Evolutionary conservation across 306 rosid species (phyloP).

Genomic region (Corylus avellana): DNA sequence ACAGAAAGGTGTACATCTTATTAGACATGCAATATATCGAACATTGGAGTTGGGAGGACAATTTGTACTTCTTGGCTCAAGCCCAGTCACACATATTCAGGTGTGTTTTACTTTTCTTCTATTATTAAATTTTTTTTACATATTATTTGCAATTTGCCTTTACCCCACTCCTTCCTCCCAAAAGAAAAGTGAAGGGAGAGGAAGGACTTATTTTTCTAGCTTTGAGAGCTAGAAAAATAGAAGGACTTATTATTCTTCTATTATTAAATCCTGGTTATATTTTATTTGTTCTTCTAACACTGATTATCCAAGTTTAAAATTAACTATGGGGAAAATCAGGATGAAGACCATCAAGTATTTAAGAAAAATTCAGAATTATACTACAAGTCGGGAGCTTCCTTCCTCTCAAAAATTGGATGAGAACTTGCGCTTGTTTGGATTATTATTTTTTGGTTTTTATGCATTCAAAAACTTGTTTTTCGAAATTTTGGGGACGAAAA

Average conservation of each 20-base stretch:
- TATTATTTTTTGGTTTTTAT: too few species aligned
- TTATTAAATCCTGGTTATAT: background rate
- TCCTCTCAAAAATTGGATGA: background rate
- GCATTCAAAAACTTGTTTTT: too few species aligned
- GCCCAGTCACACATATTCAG: slow-evolving; percentile 93
- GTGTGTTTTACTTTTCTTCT: slow-evolving; percentile 31
- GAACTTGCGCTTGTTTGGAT: background rate
- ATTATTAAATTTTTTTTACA: too few species aligned
- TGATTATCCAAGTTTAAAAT: background rate
- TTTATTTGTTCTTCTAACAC: background rate
- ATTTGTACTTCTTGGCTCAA: slow-evolving; percentile 93
- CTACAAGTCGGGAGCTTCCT: background rate
- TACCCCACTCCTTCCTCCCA: background rate
- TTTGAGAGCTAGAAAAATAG: background rate
- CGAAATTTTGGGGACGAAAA: too few species aligned
- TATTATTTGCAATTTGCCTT: too few species aligned
- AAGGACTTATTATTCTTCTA: too few species aligned
- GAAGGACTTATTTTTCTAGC: background rate
- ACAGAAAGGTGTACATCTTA: slow-evolving; percentile 95
- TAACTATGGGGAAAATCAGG: background rate
- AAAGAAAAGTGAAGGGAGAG: background rate
- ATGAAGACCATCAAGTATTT: background rate
- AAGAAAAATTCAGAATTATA: background rate
- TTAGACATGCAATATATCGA: slow-evolving; percentile 85
- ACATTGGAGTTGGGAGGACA: slow-evolving; percentile 93